Conservation (phyloP, 2,329 filamentous ascomycete species). For the Verticillium longisporum region DNA sequence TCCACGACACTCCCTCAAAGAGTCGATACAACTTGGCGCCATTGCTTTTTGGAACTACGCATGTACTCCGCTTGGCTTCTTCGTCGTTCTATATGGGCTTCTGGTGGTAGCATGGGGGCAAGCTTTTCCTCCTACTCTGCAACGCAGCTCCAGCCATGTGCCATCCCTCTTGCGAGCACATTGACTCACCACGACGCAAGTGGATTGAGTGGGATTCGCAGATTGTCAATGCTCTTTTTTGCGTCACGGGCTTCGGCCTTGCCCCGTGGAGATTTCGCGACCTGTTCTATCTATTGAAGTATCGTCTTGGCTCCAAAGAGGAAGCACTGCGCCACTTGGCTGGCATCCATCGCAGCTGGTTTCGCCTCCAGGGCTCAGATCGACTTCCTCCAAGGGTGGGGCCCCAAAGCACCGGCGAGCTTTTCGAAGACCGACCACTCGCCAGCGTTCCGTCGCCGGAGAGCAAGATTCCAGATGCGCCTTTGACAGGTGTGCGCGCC, state of each 20-base stretch:
- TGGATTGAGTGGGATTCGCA: constrained; percentile 87
- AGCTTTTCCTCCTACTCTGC: constrained; percentile 80
- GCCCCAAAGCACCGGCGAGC: constrained; percentile 40
- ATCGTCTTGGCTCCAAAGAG: constrained; percentile 45
- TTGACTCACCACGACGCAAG: constrained; percentile 67
- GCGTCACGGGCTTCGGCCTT: constrained; percentile 77
- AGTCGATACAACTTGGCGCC: constrained; percentile 50
- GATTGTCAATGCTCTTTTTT: constrained; percentile 78
- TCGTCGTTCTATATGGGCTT: constrained; percentile 71
- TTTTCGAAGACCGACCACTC: constrained; percentile 27
- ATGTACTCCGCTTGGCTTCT: constrained; percentile 67
- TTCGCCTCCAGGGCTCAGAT: constrained; percentile 62
- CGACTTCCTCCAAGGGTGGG: constrained; percentile 46
- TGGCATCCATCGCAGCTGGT: constrained; percentile 70
- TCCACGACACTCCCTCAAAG: constrained; percentile 51
- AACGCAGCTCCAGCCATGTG: constrained; percentile 72
- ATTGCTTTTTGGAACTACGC: constrained; percentile 66
- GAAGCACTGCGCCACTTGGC: constrained; percentile 61
- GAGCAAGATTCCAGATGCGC: constrained; percentile 55
- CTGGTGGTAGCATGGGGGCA: constrained; percentile 83
- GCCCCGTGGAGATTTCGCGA: constrained; percentile 82
- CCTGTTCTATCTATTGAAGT: constrained; percentile 65
- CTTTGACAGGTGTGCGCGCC: constrained; percentile 66
- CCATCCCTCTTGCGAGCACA: constrained; percentile 59
- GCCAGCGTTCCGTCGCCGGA: constrained; percentile 56